These are phyloP conservation scores for Penicillium sp. DNA, from an alignment of 2,329 filamentous ascomycete species.

Conservation along the genomic window DNA sequence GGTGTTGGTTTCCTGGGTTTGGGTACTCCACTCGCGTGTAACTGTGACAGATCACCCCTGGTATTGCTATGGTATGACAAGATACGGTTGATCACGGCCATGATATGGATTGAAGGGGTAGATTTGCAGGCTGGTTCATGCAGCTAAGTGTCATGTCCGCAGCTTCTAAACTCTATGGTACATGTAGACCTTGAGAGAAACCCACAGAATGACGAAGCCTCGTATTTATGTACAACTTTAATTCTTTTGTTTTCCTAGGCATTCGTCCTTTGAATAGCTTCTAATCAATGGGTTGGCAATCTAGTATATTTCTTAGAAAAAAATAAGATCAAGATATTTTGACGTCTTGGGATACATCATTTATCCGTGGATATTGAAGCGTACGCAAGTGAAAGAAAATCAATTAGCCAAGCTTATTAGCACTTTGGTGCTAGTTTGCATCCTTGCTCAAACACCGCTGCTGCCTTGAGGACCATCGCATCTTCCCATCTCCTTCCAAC, in stretches of 20 bases:
- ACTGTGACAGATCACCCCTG: neutral
- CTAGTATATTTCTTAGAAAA: neutral
- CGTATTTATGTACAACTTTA: too few species aligned
- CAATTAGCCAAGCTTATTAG: neutral
- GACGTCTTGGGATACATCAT: too few species aligned
- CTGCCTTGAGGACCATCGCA: slow-evolving; percentile 27
- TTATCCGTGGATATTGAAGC: too few species aligned
- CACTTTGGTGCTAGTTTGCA: neutral
- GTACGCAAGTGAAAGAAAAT: too few species aligned
- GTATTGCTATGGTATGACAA: neutral
- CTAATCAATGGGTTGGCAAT: too few species aligned
- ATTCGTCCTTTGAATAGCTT: too few species aligned
- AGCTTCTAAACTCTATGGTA: neutral
- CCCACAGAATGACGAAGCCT: neutral
- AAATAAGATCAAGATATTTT: too few species aligned
- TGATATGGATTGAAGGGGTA: neutral
- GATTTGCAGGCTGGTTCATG: neutral
- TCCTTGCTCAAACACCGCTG: slow-evolving; percentile 26
- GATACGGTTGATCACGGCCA: neutral
- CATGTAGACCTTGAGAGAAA: neutral
- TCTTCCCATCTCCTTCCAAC: slow-evolving; percentile 44
- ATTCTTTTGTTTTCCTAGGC: too few species aligned
- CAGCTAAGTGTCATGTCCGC: neutral
- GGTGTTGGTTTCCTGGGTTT: neutral
- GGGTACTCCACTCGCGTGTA: neutral